These are phyloP conservation scores for Penicillium waksmanii DNA, from an alignment of 495 filamentous ascomycete species.

Conservation along the genomic window DNA sequence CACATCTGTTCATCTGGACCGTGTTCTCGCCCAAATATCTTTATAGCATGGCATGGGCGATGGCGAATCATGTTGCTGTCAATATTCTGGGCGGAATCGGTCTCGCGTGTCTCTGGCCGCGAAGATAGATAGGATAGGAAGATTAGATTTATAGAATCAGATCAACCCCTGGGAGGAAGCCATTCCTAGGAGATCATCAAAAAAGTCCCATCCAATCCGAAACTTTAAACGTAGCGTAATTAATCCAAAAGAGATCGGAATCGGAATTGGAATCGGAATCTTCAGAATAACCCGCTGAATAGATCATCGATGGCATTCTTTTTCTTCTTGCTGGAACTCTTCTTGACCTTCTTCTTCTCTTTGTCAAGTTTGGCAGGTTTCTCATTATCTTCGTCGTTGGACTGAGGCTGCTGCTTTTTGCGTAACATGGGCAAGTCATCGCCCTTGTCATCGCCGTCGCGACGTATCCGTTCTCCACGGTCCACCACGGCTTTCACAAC, in stretches of 20 bases:
- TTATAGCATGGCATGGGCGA: constrained; percentile 84
- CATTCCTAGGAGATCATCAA: no score
- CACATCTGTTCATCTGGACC: constrained; percentile 98
- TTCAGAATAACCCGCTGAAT: constrained; percentile 56
- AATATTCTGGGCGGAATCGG: constrained; percentile 55
- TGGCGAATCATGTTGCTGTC: constrained; percentile 76
- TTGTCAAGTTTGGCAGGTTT: constrained; percentile 11
- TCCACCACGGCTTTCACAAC: constrained; percentile 25
- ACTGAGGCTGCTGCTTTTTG: not conserved
- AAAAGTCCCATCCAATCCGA: no score
- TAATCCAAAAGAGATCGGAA: not conserved
- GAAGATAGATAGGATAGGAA: constrained; percentile 7
- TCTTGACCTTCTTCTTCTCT: not conserved
- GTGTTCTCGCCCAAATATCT: constrained; percentile 98
- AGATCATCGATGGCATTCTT: constrained; percentile 67
- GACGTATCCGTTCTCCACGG: constrained; percentile 37
- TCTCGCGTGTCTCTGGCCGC: constrained; percentile 52
- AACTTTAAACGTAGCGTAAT: not conserved
- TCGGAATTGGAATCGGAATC: constrained; percentile 30
- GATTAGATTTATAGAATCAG: no score
- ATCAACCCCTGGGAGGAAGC: no score
- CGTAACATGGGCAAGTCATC: not conserved
- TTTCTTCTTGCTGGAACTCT: constrained; percentile 51
- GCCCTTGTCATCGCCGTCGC: constrained; percentile 17
- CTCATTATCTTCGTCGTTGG: constrained; percentile 1